Conservation (phyloP, 2,329 filamentous ascomycete species). For the Chaetoscypha palmicola region DNA sequence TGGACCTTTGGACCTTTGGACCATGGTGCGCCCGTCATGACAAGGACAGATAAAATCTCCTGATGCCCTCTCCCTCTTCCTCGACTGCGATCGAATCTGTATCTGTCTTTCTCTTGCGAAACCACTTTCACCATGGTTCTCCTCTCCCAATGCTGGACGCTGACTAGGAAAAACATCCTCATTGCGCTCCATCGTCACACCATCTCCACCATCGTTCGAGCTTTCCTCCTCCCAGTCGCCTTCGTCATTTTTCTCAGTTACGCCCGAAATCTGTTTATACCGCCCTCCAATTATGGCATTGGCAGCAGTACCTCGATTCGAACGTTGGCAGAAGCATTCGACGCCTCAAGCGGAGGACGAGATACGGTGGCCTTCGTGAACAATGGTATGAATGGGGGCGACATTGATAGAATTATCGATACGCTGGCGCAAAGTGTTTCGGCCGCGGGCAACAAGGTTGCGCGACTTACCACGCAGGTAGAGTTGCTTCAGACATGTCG, state of each 20-base stretch:
- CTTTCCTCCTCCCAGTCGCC: constrained; percentile 52
- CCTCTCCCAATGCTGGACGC: constrained; percentile 51
- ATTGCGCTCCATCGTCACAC: constrained; percentile 50
- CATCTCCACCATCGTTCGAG: constrained; percentile 45
- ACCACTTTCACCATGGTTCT: constrained; percentile 42
- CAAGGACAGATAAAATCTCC: too few relatives aligned
- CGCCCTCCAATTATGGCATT: constrained; percentile 69
- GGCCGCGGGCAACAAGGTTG: constrained; percentile 47
- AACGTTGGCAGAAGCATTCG: constrained; percentile 57
- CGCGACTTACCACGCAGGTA: constrained; percentile 46
- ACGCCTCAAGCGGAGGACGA: constrained; percentile 48
- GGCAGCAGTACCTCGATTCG: constrained; percentile 54
- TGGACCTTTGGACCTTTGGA: too few relatives aligned
- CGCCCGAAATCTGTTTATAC: constrained; percentile 76
- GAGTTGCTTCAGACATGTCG: constrained; percentile 57
- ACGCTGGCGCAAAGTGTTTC: constrained; percentile 51
- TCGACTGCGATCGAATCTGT: too few relatives aligned
- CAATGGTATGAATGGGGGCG: constrained; percentile 60
- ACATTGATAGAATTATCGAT: constrained; percentile 66
- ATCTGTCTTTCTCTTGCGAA: too few relatives aligned
- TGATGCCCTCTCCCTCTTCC: neutral
- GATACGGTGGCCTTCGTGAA: constrained; percentile 73
- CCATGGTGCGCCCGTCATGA: too few relatives aligned
- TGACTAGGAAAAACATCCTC: constrained; percentile 55
- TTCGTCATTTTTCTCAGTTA: constrained; percentile 58